Conservation (phyloP, 257 asterid genomes). For the Linaria vulgaris region DNA sequence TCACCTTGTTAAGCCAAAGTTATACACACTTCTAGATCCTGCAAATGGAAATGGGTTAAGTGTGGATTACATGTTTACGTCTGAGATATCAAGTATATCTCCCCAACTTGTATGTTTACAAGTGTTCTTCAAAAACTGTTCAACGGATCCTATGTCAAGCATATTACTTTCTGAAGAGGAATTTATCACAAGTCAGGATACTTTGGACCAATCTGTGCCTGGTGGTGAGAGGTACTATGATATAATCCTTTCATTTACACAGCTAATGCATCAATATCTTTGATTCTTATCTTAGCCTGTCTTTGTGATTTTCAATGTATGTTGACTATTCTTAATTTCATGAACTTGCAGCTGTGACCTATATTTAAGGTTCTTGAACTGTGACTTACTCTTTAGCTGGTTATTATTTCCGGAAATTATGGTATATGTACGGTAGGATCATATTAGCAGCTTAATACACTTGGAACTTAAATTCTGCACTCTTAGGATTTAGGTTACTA, state of each 20-base stretch:
- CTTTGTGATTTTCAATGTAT: not conserved
- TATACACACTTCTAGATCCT: conserved; percentile 65
- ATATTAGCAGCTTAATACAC: not conserved
- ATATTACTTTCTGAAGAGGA: conserved; percentile 67
- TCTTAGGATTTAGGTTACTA: not conserved
- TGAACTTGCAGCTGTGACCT: conserved; percentile 8
- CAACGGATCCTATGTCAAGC: conserved; percentile 65
- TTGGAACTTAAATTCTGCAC: conserved; percentile 15
- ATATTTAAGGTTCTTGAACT: not conserved
- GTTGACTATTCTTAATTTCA: conserved; percentile 10
- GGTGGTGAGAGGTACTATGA: conserved; percentile 50
- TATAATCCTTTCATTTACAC: conserved; percentile 22
- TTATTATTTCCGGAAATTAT: not conserved
- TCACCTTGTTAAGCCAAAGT: conserved; percentile 68
- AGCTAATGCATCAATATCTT: not conserved
- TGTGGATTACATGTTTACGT: conserved; percentile 64
- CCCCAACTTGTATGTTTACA: conserved; percentile 62
- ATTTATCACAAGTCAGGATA: conserved; percentile 41
- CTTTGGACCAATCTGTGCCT: conserved; percentile 52
- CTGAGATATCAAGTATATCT: conserved; percentile 71
- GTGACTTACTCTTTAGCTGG: not conserved
- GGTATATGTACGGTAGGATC: not conserved
- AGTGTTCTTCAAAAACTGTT: conserved; percentile 61
- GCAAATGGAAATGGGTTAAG: conserved; percentile 78
- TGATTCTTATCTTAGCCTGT: conserved; percentile 15